Percentiles rank a stretch among this genome's conserved stretches.
These are phyloP conservation scores for Acanthamoeba lugdunensis DNA, from an alignment of 208 protist genomes.

Conservation along the genomic window DNA sequence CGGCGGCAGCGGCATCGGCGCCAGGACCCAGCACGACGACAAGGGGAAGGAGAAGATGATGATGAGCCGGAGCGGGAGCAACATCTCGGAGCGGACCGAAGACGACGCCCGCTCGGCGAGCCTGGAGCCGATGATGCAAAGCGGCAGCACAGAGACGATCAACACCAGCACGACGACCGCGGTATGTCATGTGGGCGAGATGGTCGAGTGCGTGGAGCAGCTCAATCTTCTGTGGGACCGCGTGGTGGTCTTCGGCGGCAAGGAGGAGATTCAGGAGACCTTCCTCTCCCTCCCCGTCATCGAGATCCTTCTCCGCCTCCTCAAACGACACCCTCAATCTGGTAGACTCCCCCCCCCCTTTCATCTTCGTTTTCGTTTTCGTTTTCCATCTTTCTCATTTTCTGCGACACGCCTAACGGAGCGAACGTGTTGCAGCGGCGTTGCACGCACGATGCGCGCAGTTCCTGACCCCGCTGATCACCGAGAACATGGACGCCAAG, in stretches of 20 bases:
- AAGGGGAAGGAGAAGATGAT: slow-evolving; percentile 36
- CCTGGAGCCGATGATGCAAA: neutral
- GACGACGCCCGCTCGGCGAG: neutral
- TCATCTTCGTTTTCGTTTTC: neutral
- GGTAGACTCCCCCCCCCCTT: neutral
- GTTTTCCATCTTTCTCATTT: neutral
- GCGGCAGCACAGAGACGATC: neutral
- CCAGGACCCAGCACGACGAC: neutral
- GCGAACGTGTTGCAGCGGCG: neutral
- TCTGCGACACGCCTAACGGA: neutral
- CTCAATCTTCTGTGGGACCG: slow-evolving; percentile 23
- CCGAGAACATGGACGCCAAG: slow-evolving; percentile 61
- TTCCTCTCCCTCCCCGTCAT: slow-evolving; percentile 12
- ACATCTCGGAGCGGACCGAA: neutral
- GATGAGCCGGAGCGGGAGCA: neutral
- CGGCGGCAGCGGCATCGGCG: neutral
- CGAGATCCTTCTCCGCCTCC: slow-evolving; percentile 25
- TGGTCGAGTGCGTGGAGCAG: slow-evolving; percentile 40
- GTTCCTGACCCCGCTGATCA: neutral
- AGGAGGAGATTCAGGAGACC: slow-evolving; percentile 42
- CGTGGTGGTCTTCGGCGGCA: slow-evolving; percentile 13
- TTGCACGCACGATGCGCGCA: slow-evolving; percentile 2
- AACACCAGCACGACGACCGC: neutral
- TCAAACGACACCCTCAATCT: slow-evolving; percentile 27
- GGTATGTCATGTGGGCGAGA: slow-evolving; percentile 8